Evolutionary conservation across 352 stramenopile species (phyloP), one percentile per base, ranked within the genome.

Genomic region (Peronosclerospora sorghi): DNA sequence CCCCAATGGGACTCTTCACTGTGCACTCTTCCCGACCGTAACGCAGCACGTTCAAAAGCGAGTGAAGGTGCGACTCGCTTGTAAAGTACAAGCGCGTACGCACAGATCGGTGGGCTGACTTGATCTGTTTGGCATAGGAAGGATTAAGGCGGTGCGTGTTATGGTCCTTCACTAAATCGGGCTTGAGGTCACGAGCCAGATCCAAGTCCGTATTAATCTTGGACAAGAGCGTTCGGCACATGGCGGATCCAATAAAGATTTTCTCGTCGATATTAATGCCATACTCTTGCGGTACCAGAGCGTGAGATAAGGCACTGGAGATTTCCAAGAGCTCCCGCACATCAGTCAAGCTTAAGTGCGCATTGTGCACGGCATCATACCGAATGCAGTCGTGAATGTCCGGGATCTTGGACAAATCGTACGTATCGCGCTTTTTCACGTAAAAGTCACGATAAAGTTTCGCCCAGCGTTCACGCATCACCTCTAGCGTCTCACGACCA

Each of bases 51-150:
- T 99, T 99, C 21, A 99, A 59, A 20, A 99, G 60, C 4, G 94
- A 89, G 63, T 99, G 96, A 41, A 99, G 62, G 59, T 99, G 97
- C 28, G 81, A 94, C 68, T 99, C 97, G 20, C 90, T 98, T 13
- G 96, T 99, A 58, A 99, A 99, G 59, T 99, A 99, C 13, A 99
- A 72, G 1, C 96, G 85, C 20, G 96, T 99, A 47, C 96, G 93
- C 42, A 99, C 96, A 5, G 91, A 86, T 24, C 96, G 80, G 35
- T 96, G 90, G 46, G 96, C 87, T 10, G 91, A 97, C 57, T 90
- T 93, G 59, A 93, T 73, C 48, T 85, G 79, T 51, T 86, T 88
- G 9, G 72, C 77, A 53, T 90, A 93, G 12, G 65, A 79, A 42
- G 80, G 77, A 30, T 93, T 86, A 17, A 93, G 43, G 1, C 80